These are phyloP conservation scores for Omphalotus olearius DNA, from an alignment of 1,284 basidiomycete species.

Conservation along the genomic window DNA sequence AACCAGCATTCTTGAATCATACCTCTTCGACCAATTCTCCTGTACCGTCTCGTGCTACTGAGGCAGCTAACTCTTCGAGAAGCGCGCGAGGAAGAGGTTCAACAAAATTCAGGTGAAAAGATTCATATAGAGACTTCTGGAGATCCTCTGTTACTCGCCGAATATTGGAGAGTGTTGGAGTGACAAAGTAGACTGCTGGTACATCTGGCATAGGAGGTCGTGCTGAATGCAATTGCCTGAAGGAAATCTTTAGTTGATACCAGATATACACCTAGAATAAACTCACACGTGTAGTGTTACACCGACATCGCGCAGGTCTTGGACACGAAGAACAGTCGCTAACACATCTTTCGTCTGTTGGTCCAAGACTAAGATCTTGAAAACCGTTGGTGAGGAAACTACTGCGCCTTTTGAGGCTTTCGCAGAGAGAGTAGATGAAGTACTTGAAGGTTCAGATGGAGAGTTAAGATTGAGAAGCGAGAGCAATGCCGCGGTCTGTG, in stretches of 20 bases:
- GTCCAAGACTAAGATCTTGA: constrained; percentile 97
- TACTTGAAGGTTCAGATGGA: constrained; percentile 36
- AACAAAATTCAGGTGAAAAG: constrained; percentile 94
- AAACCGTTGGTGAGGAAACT: constrained; percentile 75
- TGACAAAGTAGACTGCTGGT: constrained; percentile 95
- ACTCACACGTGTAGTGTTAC: constrained; percentile 95
- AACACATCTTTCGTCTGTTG: constrained; percentile 95
- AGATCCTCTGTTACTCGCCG: constrained; percentile 88
- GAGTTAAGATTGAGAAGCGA: constrained; percentile 60
- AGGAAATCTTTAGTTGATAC: constrained; percentile 9
- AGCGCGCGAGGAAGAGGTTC: constrained; percentile 85
- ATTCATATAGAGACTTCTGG: constrained; percentile 85
- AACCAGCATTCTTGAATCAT: constrained; percentile 17
- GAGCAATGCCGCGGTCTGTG: constrained; percentile 74
- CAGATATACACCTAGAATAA: constrained; percentile 9
- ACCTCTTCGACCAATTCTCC: constrained; percentile 83
- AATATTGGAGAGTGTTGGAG: constrained; percentile 86
- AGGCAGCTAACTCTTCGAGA: constrained; percentile 90
- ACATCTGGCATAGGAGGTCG: constrained; percentile 93
- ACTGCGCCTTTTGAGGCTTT: constrained; percentile 47
- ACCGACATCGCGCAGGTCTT: constrained; percentile 94
- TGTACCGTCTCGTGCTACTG: constrained; percentile 83
- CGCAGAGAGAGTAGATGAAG: constrained; percentile 25
- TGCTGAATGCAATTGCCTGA: constrained; percentile 85
- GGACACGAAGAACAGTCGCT: constrained; percentile 91